phyloP scores from a whole-genome alignment of 371 early-diverging fungal species.

The Nosema muscidifuracis region DNA sequence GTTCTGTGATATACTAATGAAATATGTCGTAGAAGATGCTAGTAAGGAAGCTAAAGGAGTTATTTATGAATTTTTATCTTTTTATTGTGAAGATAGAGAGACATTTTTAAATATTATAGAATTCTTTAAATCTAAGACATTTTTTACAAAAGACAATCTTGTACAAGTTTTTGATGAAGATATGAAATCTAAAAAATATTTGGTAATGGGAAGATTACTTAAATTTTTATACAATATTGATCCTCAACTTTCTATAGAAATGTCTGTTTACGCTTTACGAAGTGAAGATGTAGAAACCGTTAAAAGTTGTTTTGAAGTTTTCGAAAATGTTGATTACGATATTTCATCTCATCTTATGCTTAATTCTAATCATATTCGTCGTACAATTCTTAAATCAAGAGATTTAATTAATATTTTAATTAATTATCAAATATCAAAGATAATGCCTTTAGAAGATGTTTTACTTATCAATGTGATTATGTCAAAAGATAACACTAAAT shows the following conservation, averaged over 20 bases:
- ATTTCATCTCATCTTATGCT: constrained; percentile 8
- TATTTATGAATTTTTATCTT: constrained; percentile 40
- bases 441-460: constrained; percentile 36
- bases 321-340: constrained; percentile 13
- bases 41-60: constrained; percentile 13
- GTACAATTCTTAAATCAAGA: constrained; percentile 38
- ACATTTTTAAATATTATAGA: constrained; percentile 11
- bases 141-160: constrained; percentile 36
- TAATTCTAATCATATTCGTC: constrained; percentile 39
- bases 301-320: constrained; percentile 33
- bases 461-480: constrained; percentile 44
- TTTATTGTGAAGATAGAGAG: constrained; percentile 43
- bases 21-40: constrained; percentile 4
- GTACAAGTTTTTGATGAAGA: too few species aligned
- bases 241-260: background rate
- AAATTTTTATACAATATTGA: constrained; percentile 33
- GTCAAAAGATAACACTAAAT: constrained; percentile 2
- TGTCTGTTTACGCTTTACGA: constrained; percentile 37
- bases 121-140: constrained; percentile 20
- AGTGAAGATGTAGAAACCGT: constrained; percentile 47
- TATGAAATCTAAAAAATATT: background rate
- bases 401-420: constrained; percentile 28
- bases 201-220: constrained; percentile 38
- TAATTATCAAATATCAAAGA: constrained; percentile 38
- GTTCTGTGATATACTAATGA: constrained; percentile 45